phyloP scores from a whole-genome alignment of 306 rosid species.

The Cucurbita argyrosperma region DNA sequence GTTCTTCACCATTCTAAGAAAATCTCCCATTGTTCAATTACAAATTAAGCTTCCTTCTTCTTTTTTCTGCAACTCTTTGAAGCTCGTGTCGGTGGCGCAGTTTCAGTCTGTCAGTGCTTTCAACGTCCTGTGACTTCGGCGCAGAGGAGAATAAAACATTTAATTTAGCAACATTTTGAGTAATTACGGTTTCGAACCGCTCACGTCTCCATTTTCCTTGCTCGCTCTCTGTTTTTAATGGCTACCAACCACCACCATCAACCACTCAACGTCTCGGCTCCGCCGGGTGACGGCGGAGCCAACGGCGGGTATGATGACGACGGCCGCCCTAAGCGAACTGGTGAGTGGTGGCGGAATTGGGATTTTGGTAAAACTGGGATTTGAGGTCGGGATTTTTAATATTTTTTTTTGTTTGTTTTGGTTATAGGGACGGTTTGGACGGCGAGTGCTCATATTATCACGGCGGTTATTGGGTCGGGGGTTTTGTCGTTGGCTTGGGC shows the following conservation, averaged over 20 bases:
- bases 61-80: not conserved
- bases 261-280: not conserved
- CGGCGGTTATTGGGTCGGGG: conserved; percentile 14
- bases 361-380: not conserved
- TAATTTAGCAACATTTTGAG: not conserved
- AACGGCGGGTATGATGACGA: not conserved
- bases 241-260: not conserved
- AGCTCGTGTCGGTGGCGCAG: not conserved
- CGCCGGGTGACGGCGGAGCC: not conserved
- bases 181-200: not conserved
- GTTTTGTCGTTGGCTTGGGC: conserved; percentile 15
- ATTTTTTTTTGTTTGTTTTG: not conserved
- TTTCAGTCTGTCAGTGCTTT: not conserved
- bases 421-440: conserved; percentile 5
- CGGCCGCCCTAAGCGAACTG: conserved; percentile 9
- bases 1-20: too few species aligned
- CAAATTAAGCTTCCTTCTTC: too few species aligned
- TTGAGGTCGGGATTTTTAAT: not conserved
- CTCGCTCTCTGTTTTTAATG: not conserved
- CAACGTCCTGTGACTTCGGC: not conserved
- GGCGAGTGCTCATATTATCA: conserved; percentile 15
- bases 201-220: not conserved
- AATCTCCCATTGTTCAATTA: not conserved
- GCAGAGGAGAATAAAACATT: not conserved
- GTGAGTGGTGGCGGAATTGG: not conserved